phyloP scores from a whole-genome alignment of 2,329 filamentous ascomycete species.

The Pezicula carpinea region DNA sequence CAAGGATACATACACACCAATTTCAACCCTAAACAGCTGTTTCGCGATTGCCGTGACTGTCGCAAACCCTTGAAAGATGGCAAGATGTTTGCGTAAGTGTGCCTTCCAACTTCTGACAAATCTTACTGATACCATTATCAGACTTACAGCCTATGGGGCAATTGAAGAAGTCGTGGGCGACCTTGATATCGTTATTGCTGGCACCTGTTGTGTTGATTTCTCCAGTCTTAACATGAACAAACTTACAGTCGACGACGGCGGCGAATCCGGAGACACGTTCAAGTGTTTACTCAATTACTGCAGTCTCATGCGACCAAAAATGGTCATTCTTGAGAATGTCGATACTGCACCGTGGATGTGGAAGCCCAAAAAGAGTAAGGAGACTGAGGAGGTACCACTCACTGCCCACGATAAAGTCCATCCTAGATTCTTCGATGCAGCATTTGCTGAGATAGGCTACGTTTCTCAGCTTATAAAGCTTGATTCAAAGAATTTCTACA shows the following conservation, averaged over 20 bases:
- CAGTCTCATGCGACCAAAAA: conserved; percentile 47
- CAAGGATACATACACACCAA: conserved; percentile 62
- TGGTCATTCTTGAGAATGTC: conserved; percentile 73
- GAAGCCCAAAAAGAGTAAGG: conserved; percentile 18
- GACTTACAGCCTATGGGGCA: conserved; percentile 64
- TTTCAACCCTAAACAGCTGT: conserved; percentile 46
- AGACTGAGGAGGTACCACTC: neutral
- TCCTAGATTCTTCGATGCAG: conserved; percentile 9
- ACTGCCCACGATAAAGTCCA: conserved; percentile 32
- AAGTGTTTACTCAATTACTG: conserved; percentile 55
- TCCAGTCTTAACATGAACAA: conserved; percentile 57
- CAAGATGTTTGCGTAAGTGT: conserved; percentile 38
- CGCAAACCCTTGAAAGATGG: conserved; percentile 29
- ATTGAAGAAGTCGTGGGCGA: conserved; percentile 48
- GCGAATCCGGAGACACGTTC: conserved; percentile 65
- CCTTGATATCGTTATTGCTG: conserved; percentile 64
- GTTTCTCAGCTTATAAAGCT: conserved; percentile 41
- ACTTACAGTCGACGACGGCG: conserved; percentile 47
- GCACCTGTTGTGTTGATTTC: conserved; percentile 73
- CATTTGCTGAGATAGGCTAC: conserved; percentile 44
- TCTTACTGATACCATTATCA: conserved; percentile 24
- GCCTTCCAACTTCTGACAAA: neutral
- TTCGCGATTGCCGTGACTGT: conserved; percentile 56
- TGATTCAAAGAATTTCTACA: conserved; percentile 67
- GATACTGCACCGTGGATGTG: conserved; percentile 51